Evolutionary conservation across 345 rosid species (phyloP), one percentile per base, ranked within the genome.

Genomic region (Eucalyptus virginea): DNA sequence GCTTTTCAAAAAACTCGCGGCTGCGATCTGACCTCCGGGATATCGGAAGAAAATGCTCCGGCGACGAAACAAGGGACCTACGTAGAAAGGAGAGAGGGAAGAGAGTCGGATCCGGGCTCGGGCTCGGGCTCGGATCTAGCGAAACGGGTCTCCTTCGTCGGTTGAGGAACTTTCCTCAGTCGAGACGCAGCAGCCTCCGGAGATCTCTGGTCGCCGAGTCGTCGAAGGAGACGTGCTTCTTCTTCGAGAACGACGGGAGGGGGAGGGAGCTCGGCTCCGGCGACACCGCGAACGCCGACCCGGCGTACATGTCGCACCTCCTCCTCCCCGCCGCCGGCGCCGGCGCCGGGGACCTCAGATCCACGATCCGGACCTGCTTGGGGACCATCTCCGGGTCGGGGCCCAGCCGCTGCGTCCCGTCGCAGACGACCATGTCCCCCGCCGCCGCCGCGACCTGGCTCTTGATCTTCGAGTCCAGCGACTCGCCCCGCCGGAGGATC

Each of bases 261-360:
- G 95, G 96, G 14, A 94, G 94, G 49, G 94, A 92, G 87, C 95
- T 95, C 45, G 96, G 96, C 65, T 90, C 94, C 50, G 96, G 95
- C n/a, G 95, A 95, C 21, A 94, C 91, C 9, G 92, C 89, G 77
- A 92, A 94, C 34, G 94, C 95, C 80, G 95, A 92, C 51, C 95
- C 96, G 42, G 95, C 95, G 80, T 97, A 97, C 83, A 93, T 51
- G 86, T 92, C 94, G 44, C 81, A 88, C 88, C 92, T 92, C 2
- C 88, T 88, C 62, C 62, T 26, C 26, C 58, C 58, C 2, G 86
- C 88, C 18, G 90, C 28, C 32, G 89, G 51, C 7, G 6, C 86
- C 14, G 89, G 16, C 40, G 86, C 88, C 87, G 94, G 91, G 40
- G 90, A 72, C 87, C 90, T 90, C 47, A 77, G 56, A 77, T 90